Percentiles rank a stretch among this genome's conserved stretches.
Conservation (phyloP, 2,329 filamentous ascomycete species). For the Magnaporthiopsis poae region DNA sequence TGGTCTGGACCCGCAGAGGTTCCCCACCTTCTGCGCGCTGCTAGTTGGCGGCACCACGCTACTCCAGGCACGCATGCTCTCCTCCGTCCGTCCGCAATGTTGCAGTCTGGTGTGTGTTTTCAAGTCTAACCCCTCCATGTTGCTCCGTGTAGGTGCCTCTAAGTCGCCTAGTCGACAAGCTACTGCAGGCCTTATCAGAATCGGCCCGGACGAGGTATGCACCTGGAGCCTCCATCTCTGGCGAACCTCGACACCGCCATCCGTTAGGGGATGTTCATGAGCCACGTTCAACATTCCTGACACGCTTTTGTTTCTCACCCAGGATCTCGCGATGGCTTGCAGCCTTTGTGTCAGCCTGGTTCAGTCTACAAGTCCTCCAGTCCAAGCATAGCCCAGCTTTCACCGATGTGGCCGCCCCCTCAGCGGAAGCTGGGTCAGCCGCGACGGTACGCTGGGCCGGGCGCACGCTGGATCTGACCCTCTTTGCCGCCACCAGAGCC, state of each 20-base stretch:
- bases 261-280: neutral
- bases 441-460: conserved; percentile 41
- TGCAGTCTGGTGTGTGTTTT: no score
- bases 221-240: conserved; percentile 10
- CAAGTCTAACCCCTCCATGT: neutral
- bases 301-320: neutral
- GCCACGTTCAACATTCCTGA: neutral
- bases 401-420: conserved; percentile 22
- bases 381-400: conserved; percentile 39
- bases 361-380: conserved; percentile 48
- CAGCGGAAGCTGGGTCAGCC: conserved; percentile 17
- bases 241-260: neutral
- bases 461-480: conserved; percentile 68
- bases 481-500: conserved; percentile 67
- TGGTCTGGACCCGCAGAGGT: conserved; percentile 45
- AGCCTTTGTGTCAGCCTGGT: conserved; percentile 48
- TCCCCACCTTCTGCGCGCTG: conserved; percentile 53
- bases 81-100: no score
- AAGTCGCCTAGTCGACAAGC: conserved; percentile 18
- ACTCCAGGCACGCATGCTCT: conserved; percentile 33
- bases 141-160: conserved; percentile 22
- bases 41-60: conserved; percentile 51
- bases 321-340: conserved; percentile 49
- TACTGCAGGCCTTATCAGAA: conserved; percentile 18
- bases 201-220: conserved; percentile 23